Conservation (phyloP, 768 basidiomycete genomes). For the Rubroboletus satanas region DNA sequence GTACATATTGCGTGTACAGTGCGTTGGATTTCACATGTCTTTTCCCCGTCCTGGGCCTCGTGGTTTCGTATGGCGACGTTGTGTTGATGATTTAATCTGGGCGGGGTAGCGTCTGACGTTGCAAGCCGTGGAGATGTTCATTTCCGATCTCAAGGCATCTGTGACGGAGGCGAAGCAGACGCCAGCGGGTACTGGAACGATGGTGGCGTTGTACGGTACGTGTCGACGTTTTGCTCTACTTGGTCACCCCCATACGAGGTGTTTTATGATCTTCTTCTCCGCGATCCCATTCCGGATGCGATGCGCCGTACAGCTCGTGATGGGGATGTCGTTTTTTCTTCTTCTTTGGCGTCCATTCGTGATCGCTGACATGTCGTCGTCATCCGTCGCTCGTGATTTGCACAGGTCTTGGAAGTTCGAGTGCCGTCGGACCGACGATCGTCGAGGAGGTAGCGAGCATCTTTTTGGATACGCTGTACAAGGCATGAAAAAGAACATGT, state of each 20-base stretch:
- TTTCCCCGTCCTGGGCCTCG: background rate
- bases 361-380: background rate
- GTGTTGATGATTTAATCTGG: background rate
- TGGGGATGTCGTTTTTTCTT: background rate
- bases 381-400: background rate
- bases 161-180: conserved; percentile 63
- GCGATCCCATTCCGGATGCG: background rate
- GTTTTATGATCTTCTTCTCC: too few species aligned
- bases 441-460: conserved; percentile 73
- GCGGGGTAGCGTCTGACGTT: conserved; percentile 72
- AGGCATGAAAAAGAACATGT: conserved; percentile 41
- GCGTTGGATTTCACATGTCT: conserved; percentile 24
- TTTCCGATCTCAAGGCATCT: conserved; percentile 78
- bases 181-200: conserved; percentile 72
- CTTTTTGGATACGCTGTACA: conserved; percentile 81
- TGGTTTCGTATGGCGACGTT: background rate
- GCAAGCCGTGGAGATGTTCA: conserved; percentile 66
- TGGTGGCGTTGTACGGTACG: conserved; percentile 90
- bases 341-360: background rate
- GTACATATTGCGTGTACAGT: conserved; percentile 96
- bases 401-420: conserved; percentile 77
- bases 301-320: background rate
- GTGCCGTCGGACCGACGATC: conserved; percentile 76
- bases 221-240: conserved; percentile 6
- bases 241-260: background rate